Conservation (phyloP, 441 rosid species). For the Iberis amara region DNA sequence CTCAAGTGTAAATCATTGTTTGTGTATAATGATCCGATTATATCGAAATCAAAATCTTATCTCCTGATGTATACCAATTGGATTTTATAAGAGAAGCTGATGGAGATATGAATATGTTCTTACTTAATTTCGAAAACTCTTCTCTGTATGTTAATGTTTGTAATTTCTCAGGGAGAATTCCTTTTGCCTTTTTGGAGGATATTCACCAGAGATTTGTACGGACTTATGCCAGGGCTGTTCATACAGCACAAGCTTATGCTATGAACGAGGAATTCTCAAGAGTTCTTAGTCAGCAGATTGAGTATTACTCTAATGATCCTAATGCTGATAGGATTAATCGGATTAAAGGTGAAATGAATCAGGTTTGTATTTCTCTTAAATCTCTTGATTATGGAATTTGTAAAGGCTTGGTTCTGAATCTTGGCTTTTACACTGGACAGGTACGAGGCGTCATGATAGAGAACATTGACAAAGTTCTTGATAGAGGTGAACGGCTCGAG, state of each 20-base stretch:
- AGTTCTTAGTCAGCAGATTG: conserved; percentile 89
- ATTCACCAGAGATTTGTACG: conserved; percentile 88
- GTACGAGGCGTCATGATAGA: conserved; percentile 89
- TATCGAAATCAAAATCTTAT: too few species aligned
- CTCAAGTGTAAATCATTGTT: neutral
- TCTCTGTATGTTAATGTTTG: neutral
- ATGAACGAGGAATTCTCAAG: conserved; percentile 98
- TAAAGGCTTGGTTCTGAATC: too few species aligned
- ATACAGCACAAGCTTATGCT: conserved; percentile 77
- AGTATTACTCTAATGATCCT: conserved; percentile 76
- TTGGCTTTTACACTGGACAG: conserved; percentile 33
- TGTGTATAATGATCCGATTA: too few species aligned
- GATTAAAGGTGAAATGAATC: conserved; percentile 86
- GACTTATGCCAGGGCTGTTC: conserved; percentile 73
- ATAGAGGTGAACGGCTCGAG: conserved; percentile 32
- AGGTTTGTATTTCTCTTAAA: conserved; percentile 42
- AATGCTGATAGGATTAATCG: conserved; percentile 84
- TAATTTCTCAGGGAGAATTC: conserved; percentile 66
- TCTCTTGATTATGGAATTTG: neutral
- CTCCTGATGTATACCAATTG: too few species aligned
- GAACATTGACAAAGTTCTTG: conserved; percentile 88
- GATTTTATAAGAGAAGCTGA: too few species aligned
- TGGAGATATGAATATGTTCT: neutral
- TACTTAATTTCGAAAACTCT: too few species aligned
- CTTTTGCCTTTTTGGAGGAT: conserved; percentile 92